Percentiles rank a stretch among this genome's conserved stretches.
phyloP scores from a whole-genome alignment of 306 rosid species.

The Cucurbita moschata region DNA sequence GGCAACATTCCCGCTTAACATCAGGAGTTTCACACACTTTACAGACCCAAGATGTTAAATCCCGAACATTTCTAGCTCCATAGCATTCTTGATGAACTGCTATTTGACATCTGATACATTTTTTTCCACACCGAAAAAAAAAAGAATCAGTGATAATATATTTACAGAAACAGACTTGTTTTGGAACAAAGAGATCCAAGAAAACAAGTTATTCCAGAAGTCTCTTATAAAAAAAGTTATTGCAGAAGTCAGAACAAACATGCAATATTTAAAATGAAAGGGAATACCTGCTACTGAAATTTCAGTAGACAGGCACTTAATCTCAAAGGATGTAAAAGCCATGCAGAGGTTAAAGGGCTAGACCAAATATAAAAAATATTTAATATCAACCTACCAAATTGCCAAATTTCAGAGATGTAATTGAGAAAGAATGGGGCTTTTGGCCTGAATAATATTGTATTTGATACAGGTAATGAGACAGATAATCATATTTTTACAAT shows the following conservation, averaged over 20 bases:
- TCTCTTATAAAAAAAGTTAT: neutral
- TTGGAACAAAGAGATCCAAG: neutral
- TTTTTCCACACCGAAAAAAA: neutral
- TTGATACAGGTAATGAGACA: neutral
- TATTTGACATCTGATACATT: slow-evolving; percentile 70
- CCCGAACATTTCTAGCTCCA: slow-evolving; percentile 86
- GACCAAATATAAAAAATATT: neutral
- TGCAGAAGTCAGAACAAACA: neutral
- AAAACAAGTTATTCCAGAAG: neutral
- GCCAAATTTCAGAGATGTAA: neutral
- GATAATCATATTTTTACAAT: slow-evolving; percentile 3
- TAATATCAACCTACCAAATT: neutral
- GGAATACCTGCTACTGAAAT: neutral
- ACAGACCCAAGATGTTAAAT: slow-evolving; percentile 97
- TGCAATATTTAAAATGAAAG: neutral
- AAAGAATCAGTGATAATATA: neutral
- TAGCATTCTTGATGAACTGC: slow-evolving; percentile 99
- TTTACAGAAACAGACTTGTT: neutral
- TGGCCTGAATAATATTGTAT: neutral
- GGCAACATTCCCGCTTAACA: slow-evolving; percentile 88
- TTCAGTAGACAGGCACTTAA: slow-evolving; percentile 1
- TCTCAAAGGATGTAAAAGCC: neutral
- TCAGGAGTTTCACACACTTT: slow-evolving; percentile 90
- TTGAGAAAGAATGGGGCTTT: neutral
- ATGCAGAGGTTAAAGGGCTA: neutral